phyloP scores from a whole-genome alignment of 805 yeast species.

The Yarrowia sp. region DNA sequence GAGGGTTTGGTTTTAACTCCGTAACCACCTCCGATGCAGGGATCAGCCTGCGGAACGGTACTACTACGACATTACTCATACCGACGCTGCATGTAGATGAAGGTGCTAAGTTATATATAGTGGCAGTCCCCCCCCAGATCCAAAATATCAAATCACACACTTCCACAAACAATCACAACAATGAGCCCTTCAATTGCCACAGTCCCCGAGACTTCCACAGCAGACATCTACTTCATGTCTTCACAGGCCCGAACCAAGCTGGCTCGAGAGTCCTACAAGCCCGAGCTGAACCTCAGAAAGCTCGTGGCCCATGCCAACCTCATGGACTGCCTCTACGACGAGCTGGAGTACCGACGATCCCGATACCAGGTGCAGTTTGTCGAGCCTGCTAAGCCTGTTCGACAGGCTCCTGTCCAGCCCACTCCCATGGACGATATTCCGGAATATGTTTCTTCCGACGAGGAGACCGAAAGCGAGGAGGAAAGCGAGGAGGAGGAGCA shows the following conservation, averaged over 20 bases:
- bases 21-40: slow-evolving; percentile 17
- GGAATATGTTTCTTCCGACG: slow-evolving; percentile 9
- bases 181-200: background rate
- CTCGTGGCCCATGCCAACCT: slow-evolving; percentile 26
- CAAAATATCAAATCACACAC: background rate
- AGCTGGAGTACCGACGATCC: slow-evolving; percentile 9
- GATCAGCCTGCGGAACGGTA: slow-evolving; percentile 15
- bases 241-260: slow-evolving; percentile 12
- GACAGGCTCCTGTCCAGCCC: background rate
- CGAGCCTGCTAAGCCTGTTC: background rate
- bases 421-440: slow-evolving; percentile 1
- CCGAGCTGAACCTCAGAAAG: slow-evolving; percentile 14
- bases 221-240: slow-evolving; percentile 22
- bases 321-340: slow-evolving; percentile 15
- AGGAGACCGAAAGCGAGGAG: slow-evolving; percentile 11
- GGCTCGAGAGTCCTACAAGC: slow-evolving; percentile 1
- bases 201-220: slow-evolving; percentile 6
- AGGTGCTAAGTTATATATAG: background rate
- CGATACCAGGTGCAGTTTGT: slow-evolving; percentile 18
- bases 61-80: background rate
- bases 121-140: background rate
- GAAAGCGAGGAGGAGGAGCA: background rate
- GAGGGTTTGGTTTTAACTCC: background rate
- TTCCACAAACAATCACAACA: background rate
- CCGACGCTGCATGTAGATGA: background rate